phyloP scores from a whole-genome alignment of 306 rosid species.

The Carpinus fangiana region DNA sequence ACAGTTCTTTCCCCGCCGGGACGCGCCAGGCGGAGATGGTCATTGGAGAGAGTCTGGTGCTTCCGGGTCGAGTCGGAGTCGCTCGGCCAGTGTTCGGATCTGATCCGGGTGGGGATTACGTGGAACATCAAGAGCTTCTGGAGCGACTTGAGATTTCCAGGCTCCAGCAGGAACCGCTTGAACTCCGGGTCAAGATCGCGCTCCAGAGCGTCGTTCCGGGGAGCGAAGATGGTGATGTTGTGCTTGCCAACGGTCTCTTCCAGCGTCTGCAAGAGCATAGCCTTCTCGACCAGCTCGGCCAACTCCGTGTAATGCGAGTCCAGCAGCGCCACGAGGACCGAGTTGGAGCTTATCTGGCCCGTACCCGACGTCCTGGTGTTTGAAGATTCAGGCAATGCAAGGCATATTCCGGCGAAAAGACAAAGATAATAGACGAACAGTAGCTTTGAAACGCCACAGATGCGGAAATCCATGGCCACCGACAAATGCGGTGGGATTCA shows the following conservation, averaged over 20 bases:
- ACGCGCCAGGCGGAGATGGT: constrained; percentile 24
- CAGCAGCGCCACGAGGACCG: constrained; percentile 67
- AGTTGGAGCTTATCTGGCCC: constrained; percentile 67
- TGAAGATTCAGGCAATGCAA: constrained; percentile 36
- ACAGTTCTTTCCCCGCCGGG: constrained; percentile 45
- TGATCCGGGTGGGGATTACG: constrained; percentile 55
- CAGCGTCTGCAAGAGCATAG: constrained; percentile 55
- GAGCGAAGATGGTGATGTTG: constrained; percentile 80
- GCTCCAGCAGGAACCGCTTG: constrained; percentile 73
- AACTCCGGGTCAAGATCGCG: constrained; percentile 69
- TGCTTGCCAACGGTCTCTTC: constrained; percentile 57
- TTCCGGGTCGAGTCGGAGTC: constrained; percentile 27
- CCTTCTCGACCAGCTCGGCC: constrained; percentile 70
- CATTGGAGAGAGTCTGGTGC: constrained; percentile 36
- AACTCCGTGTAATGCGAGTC: constrained; percentile 85
- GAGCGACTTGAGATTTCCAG: constrained; percentile 59
- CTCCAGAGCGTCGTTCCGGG: constrained; percentile 67
- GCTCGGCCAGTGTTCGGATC: constrained; percentile 28
- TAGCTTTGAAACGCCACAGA: constrained; percentile 36
- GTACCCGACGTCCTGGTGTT: constrained; percentile 28
- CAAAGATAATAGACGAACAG: constrained; percentile 15
- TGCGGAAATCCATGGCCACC: constrained; percentile 57
- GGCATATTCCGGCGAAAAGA: constrained; percentile 4
- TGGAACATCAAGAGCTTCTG: constrained; percentile 61
- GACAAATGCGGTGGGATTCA: constrained; percentile 44